A percentile compares a stretch with the other conserved stretches of the same genome.
Conservation (phyloP, 805 yeast species). For the Candida silvicultrix region DNA sequence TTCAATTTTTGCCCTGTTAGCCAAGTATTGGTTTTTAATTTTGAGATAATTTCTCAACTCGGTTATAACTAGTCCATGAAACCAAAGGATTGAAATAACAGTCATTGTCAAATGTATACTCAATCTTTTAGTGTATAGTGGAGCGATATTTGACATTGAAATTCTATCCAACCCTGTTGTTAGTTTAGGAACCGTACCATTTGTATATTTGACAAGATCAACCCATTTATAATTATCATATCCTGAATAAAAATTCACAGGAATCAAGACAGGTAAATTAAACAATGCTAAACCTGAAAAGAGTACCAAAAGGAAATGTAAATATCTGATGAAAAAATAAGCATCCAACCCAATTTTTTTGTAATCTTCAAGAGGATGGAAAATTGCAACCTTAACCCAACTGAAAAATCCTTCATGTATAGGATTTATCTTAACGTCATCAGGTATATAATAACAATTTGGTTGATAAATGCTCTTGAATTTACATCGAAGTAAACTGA, state of each 20-base stretch:
- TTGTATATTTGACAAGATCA: conserved; percentile 15
- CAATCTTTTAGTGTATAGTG: conserved; percentile 39
- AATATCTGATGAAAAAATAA: conserved; percentile 61
- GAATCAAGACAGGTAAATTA: conserved; percentile 54
- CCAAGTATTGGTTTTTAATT: conserved; percentile 38
- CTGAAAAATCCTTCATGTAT: conserved; percentile 38
- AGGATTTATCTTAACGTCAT: conserved; percentile 30
- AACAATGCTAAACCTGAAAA: conserved; percentile 47
- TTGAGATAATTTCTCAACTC: conserved; percentile 50
- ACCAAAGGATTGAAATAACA: conserved; percentile 44
- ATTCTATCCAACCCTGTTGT: conserved; percentile 54
- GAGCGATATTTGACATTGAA: conserved; percentile 66
- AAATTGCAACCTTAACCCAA: conserved; percentile 47
- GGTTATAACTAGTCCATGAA: conserved; percentile 46
- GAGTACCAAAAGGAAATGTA: conserved; percentile 43
- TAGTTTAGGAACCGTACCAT: conserved; percentile 16
- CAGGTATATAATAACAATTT: conserved; percentile 35
- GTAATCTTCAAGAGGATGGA: conserved; percentile 36
- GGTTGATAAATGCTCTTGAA: conserved; percentile 49
- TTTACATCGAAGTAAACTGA: conserved; percentile 30
- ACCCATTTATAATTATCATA: conserved; percentile 14
- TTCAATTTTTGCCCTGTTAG: conserved; percentile 16
- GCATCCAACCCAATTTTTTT: conserved; percentile 62
- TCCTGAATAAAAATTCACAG: conserved; percentile 44
- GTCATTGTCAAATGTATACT: conserved; percentile 61